Base-by-base conservation (phyloP, 441 rosid species). In the Rhodomyrtus psidioides region DNA sequence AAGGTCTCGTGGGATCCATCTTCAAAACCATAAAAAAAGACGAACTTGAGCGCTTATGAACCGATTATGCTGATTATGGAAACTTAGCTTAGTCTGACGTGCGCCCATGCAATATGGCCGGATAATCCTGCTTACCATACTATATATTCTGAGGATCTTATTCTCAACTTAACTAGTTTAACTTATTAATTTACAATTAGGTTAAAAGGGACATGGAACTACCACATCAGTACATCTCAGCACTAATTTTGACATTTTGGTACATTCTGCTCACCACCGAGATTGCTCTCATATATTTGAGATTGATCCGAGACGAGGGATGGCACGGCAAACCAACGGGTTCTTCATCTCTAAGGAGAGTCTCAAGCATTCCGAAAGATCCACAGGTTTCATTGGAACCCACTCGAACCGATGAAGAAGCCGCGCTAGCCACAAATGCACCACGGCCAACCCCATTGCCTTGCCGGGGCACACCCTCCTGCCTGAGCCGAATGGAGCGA, bases 401-500 rank as follows among this genome's bases (percentile, higher is more conserved):
- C 98, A 95, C 81, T 83, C 83, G 90, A 85, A 95, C 7, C 55
- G 86, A 19, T 91, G 96, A 42, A 94, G 90, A 7, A 95, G 90
- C 86, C 91, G 89, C 19, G 93, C 96, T 9, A 95, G 87, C 98
- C 98, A 95, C 5, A 92, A 81, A 9, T 94, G 92, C 86, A 95
- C 96, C 6, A 94, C 90, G 65, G 93, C 92, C 82, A 94, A 59
- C 7, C 96, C 95, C 0, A 95, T 86, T 3, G 93, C 92, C 89
- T 89, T 94, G 5, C 98, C 98, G 0, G 96, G 98, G 74, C 97
- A 94, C 23, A 91, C 94, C 87, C 97, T 87, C 7, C 96, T 88
- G 14, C 98, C 98, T 1, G 95, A 91, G 19, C 98, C 98, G 12
- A 95, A 94, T 0, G 98, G 96, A 0, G 95, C 95, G 0, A 95